phyloP scores from a whole-genome alignment of 768 basidiomycete species.

The Mycena vulgaris region DNA sequence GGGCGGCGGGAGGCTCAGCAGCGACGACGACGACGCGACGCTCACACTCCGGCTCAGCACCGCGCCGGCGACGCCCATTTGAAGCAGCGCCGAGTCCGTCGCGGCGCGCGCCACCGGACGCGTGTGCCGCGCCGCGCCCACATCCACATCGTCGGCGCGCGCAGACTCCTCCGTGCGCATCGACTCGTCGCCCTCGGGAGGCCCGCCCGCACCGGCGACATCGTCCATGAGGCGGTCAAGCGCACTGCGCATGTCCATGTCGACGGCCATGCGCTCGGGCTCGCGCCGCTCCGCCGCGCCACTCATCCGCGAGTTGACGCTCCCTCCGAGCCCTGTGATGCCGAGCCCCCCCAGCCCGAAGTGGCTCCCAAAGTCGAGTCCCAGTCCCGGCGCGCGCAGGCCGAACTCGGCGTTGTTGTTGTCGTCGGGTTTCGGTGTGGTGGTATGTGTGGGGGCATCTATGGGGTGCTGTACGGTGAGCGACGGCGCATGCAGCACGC shows the following conservation, averaged over 20 bases:
- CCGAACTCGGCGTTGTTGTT: conserved; percentile 48
- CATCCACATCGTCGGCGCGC: not conserved
- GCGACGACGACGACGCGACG: conserved; percentile 54
- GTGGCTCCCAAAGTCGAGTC: conserved; percentile 65
- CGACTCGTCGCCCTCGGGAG: conserved; percentile 40
- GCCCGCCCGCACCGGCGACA: conserved; percentile 63
- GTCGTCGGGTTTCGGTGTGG: not conserved
- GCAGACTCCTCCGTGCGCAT: conserved; percentile 1
- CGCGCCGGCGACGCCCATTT: conserved; percentile 44
- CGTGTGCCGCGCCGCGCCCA: conserved; percentile 38
- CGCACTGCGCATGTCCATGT: conserved; percentile 81
- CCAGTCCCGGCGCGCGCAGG: conserved; percentile 49
- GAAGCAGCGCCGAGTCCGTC: conserved; percentile 64
- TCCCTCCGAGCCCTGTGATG: conserved; percentile 39
- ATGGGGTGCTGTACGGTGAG: not conserved
- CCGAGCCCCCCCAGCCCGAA: conserved; percentile 59
- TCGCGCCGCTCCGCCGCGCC: conserved; percentile 40
- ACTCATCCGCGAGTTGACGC: conserved; percentile 39
- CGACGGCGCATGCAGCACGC: conserved; percentile 4
- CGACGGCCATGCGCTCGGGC: conserved; percentile 59
- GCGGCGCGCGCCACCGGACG: conserved; percentile 63
- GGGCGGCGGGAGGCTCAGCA: conserved; percentile 58
- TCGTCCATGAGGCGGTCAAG: conserved; percentile 83
- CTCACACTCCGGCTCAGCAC: conserved; percentile 59
- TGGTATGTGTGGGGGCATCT: not conserved